phyloP scores from a whole-genome alignment of 805 yeast genomes.

The Yarrowia sp. region DNA sequence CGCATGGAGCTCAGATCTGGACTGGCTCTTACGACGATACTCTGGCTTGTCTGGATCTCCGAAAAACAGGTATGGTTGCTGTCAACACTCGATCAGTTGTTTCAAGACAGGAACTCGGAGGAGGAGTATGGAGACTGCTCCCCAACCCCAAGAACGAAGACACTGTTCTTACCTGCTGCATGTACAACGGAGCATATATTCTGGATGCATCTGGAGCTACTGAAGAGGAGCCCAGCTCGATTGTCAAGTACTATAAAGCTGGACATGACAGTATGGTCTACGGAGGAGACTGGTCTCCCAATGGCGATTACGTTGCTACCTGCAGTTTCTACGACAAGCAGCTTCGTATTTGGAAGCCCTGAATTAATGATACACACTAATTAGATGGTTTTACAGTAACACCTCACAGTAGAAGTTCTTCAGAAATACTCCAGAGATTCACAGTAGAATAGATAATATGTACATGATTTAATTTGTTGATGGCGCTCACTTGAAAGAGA shows the following conservation, averaged over 20 bases:
- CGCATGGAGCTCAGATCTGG: constrained; percentile 54
- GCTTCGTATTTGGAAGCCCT: constrained; percentile 67
- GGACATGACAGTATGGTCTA: constrained; percentile 92
- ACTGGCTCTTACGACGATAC: constrained; percentile 93
- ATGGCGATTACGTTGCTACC: constrained; percentile 56
- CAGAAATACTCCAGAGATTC: too few relatives aligned
- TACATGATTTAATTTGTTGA: background rate
- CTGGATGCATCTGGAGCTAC: constrained; percentile 42
- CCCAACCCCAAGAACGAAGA: constrained; percentile 51
- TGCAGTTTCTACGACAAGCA: constrained; percentile 90
- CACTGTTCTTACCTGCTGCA: constrained; percentile 75
- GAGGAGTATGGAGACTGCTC: constrained; percentile 92
- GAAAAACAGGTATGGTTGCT: constrained; percentile 56
- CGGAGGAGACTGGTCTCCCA: constrained; percentile 81
- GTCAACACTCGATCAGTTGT: constrained; percentile 40
- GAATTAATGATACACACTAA: too few relatives aligned
- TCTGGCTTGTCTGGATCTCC: constrained; percentile 64
- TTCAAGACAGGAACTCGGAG: constrained; percentile 57
- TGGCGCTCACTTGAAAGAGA: constrained; percentile 29
- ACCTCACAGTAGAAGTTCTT: too few relatives aligned
- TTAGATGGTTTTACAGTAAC: too few relatives aligned
- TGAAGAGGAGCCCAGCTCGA: constrained; percentile 30
- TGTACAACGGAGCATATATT: constrained; percentile 91
- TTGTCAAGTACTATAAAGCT: constrained; percentile 48
- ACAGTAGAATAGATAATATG: constrained; percentile 21